Base-by-base conservation (phyloP, 2,329 filamentous ascomycete species). In the Rhinocladiella similis region DNA sequence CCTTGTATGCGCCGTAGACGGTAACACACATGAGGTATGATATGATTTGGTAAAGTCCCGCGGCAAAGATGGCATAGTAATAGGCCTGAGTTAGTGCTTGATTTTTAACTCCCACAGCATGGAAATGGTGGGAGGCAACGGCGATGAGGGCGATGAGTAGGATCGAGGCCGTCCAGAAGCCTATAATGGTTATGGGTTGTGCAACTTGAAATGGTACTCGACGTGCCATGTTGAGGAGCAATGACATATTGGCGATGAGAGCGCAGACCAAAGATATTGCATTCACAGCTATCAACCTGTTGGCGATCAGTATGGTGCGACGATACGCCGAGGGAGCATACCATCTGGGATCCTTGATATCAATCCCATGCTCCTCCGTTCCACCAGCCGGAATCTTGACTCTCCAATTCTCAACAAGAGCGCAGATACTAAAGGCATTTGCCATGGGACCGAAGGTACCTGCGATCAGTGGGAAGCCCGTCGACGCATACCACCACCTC, bases 401-500 rank as follows among this genome's bases (percentile, higher is more conserved):
- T 62, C 82, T 74, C 83, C 83, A 85, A 54, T 77, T 74, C 60
- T 81, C 75, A 1, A 80, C 77, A 5, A 86, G 71, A 10, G 82
- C 82, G 61, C 79, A 82, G 47, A 83, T 75, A 52, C 73, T 80
- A 65, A 82, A 82, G 0, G 79, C 78, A 54, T 77, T 82, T 5
- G 80, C 79, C 69, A 82, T 79, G 2, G 80, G 80, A 0, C 80
- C 80, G 63, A 82, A 80, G 0, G 80, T 82, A 43, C 74, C 74
- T 66, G 82, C 83, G 35, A 84, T 71, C 2, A 85, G 71, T 13
- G 83, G 83, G 63, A 79, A 80, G 29, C 77, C 80, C 7, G 83
- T 85, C 18, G 79, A 82, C 2, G 82, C 81, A 65, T 85, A 81
- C 83, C 83, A 86, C 81, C 82, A 85, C 53, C 77, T 61, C 7